Base-by-base conservation (phyloP, 345 rosid genomes). In the Kernera saxatilis region DNA sequence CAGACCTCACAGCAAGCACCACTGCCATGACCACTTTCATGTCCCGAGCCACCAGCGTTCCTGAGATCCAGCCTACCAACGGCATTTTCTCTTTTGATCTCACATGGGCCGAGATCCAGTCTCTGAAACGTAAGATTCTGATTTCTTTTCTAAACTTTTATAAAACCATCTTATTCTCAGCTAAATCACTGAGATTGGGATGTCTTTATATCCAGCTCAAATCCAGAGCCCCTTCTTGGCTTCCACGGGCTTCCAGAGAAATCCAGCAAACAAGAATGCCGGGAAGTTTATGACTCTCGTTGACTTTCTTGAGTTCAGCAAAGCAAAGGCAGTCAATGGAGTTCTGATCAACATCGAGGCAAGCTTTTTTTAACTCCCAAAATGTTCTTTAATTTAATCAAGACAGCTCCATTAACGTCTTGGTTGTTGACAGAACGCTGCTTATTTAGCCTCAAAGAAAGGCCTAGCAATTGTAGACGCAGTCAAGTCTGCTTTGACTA, bases 81-180 rank as follows among this genome's bases (percentile, higher is more conserved):
- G 99, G 96, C 40, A 76, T 93, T 63, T 93, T 89, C 74, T 87
- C 97, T 9, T 93, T 93, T 58, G 97, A 91, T 70, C 92, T 93
- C 35, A 75, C 91, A 1, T 93, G 97, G 98, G 79, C 73, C 4
- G 97, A 93, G 76, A 88, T 93, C 56, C 88, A 91, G 77, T 83
- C 83, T 76, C 72, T 89, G 63, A 85, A 88, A 70, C 89, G 97
- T 93, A 82, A 76, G 71, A 26, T 57, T 29, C 19, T 49, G 1
- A 13, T 30, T 36, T 19, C 3, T n/a, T 36, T 22, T 33, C 36
- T 41, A 17, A 21, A 51, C 0, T 4, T 14, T 22, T 59, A 15
- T 48, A 44, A 57, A 48, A 51, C 25, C 12, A 19, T 52, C 35
- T 32, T 3, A 33, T 27, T 58, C 35, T 49, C 8, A 55, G 5